phyloP scores from a whole-genome alignment of 2,329 filamentous ascomycete species.

The Nannizziopsis barbatae region DNA sequence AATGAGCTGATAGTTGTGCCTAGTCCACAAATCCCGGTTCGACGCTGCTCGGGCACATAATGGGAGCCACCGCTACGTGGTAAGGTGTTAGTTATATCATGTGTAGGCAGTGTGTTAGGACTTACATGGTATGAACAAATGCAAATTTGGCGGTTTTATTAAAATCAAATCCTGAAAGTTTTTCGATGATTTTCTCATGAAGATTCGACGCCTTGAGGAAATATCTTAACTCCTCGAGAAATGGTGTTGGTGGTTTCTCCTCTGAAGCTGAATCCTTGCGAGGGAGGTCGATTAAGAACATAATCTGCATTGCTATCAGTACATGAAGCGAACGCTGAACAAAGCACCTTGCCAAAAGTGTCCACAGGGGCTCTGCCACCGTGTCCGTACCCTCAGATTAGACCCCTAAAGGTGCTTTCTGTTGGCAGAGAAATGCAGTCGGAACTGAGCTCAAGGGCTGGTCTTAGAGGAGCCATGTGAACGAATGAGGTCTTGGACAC shows the following conservation, averaged over 20 bases:
- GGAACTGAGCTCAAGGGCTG: no score
- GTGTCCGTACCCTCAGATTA: no score
- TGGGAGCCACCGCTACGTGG: constrained; percentile 48
- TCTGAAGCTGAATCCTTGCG: constrained; percentile 22
- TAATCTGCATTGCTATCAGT: constrained; percentile 42
- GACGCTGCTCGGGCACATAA: constrained; percentile 34
- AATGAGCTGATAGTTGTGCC: constrained; percentile 54
- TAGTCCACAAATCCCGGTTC: constrained; percentile 64
- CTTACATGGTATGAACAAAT: constrained; percentile 78
- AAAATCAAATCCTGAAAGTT: constrained; percentile 72
- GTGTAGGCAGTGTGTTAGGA: constrained; percentile 1
- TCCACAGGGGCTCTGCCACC: no score
- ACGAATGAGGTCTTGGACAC: not conserved
- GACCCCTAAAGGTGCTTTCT: no score
- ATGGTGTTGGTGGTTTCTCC: constrained; percentile 37
- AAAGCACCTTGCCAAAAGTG: no score
- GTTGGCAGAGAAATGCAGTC: no score
- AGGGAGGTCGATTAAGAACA: constrained; percentile 89
- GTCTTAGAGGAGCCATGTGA: no score
- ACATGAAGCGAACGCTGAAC: not conserved
- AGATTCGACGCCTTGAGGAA: constrained; percentile 60
- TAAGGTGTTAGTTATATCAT: constrained; percentile 9
- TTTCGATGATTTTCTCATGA: constrained; percentile 52
- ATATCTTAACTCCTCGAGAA: constrained; percentile 57
- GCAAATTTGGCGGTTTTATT: constrained; percentile 56